Conservation (phyloP, 2,329 filamentous ascomycete genomes). For the Talaromyces rugulosus region DNA sequence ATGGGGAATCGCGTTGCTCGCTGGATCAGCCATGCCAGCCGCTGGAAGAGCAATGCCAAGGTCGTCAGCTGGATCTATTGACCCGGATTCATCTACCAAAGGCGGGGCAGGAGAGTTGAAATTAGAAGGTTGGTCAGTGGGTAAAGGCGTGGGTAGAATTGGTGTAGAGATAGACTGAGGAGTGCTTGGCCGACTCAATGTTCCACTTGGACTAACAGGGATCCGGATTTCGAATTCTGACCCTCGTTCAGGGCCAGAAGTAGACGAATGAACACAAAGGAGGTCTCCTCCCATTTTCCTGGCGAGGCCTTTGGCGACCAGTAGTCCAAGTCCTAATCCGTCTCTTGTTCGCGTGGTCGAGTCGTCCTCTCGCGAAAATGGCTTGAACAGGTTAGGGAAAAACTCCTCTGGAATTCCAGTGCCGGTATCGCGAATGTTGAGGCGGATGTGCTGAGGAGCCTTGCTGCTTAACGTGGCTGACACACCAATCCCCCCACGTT, state of each 20-base stretch:
- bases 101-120: not conserved
- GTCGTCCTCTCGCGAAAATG: conserved; percentile 65
- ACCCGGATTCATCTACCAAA: not conserved
- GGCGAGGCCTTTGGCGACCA: conserved; percentile 69
- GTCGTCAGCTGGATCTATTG: not conserved
- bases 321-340: conserved; percentile 63
- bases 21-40: not conserved
- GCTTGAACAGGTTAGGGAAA: conserved; percentile 63
- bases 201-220: conserved; percentile 50
- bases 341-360: conserved; percentile 65
- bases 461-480: conserved; percentile 50
- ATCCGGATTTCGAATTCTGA: conserved; percentile 67
- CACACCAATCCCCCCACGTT: conserved; percentile 58
- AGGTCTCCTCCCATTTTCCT: conserved; percentile 66
- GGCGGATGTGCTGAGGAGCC: conserved; percentile 50
- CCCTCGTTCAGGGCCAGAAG: conserved; percentile 56
- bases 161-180: conserved; percentile 42
- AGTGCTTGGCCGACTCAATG: conserved; percentile 45
- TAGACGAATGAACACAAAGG: conserved; percentile 59
- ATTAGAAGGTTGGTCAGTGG: not conserved
- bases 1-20: not conserved
- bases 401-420: conserved; percentile 65
- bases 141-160: conserved; percentile 16
- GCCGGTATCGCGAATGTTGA: conserved; percentile 63
- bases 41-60: conserved; percentile 4